Percentiles rank a stretch among this genome's conserved stretches.
Conservation (phyloP, 1,284 basidiomycete genomes). For the Apiotrichum laibachii region DNA sequence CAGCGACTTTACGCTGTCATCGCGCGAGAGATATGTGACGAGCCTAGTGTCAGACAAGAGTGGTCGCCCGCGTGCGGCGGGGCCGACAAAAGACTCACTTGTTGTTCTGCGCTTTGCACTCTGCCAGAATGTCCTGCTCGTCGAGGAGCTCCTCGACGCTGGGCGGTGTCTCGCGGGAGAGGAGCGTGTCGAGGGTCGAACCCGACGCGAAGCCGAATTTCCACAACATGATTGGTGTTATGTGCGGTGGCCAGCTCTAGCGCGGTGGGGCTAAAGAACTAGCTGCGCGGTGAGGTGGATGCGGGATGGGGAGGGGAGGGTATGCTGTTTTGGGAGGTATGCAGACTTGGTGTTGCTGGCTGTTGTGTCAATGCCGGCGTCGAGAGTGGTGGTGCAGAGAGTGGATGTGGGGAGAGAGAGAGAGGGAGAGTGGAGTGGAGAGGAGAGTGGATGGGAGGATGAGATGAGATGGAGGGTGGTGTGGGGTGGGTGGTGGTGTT, state of each 20-base stretch:
- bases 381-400: neutral
- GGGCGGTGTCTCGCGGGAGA: constrained; percentile 47
- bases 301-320: neutral
- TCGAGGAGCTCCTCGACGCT: constrained; percentile 85
- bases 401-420: no score
- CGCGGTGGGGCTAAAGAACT: neutral
- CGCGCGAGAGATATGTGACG: constrained; percentile 42
- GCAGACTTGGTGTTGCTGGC: no score
- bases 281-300: neutral
- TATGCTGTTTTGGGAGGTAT: no score
- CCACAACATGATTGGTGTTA: constrained; percentile 45
- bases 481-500: neutral
- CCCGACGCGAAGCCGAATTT: constrained; percentile 48
- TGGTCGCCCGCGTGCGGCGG: no score
- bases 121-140: constrained; percentile 89
- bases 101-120: constrained; percentile 92
- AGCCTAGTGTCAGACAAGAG: constrained; percentile 29
- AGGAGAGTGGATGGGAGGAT: neutral
- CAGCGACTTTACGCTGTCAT: constrained; percentile 44
- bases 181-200: constrained; percentile 47
- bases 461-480: neutral
- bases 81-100: constrained; percentile 35
- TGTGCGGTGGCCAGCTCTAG: neutral
- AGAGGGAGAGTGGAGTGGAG: neutral
- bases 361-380: no score